Evolutionary conservation across 179 eudicot genomes (phyloP), one percentile per base, ranked within the genome.

Genomic region (Beta lomatogona): DNA sequence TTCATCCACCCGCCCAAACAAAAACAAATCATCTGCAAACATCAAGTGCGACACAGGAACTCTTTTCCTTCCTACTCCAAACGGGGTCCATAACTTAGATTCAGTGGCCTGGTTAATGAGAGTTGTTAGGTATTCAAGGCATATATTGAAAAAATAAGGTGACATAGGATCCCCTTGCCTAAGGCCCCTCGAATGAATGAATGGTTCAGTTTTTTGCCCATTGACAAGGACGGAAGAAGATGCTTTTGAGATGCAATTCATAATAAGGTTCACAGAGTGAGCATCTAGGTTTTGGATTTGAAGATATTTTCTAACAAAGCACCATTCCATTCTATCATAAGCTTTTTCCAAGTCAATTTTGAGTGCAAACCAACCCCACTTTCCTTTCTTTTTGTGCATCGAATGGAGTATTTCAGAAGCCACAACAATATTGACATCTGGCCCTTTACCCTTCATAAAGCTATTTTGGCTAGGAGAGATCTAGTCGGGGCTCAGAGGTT

Each of bases 61-160:
- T 15, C 15, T n/a, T 2, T 21, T 10, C 1, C 18, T 60, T 0
- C 52, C 48, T 0, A 59, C 9, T 3, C 0, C 1, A 12, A 63
- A 46, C 10, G 83, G 66, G 5, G n/a, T 73, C 79, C 79, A 73
- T 1, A 11, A 0, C 0, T 6, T 31, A 4, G 3, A 10, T 0
- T 3, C n/a, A 45, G 63, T 58, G 0, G 65, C 41, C 7, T 48
- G 0, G 14, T 53, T 4, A 0, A 74, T 81, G 0, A 19, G 5
- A 0, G 6, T 0, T 0, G 74, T 52, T 0, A 81, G 22, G 3
- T 12, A 13, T 3, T 81, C 67, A 19, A 81, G 41, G 41, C 65
- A 73, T 4, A 74, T 13, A 0, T 74, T 67, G 55, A 74, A 81
- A 0, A 81, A 41, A 31, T 81, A 81, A 2, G 79, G 79, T 55